Conservation (phyloP, 2,329 filamentous ascomycete genomes). For the Fusarium globosum region DNA sequence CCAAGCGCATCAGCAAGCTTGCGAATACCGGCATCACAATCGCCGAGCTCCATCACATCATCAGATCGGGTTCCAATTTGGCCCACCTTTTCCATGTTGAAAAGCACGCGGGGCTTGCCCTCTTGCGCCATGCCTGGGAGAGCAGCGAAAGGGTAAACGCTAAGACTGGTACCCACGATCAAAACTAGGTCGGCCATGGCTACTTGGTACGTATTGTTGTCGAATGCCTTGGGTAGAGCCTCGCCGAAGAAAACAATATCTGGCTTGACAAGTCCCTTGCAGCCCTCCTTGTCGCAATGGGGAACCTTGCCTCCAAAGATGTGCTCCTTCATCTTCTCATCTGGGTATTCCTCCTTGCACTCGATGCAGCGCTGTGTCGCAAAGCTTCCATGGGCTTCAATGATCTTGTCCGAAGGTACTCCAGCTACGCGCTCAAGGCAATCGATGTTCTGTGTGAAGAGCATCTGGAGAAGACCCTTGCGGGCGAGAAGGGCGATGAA, state of each 20-base stretch:
- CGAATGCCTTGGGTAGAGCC: constrained; percentile 59
- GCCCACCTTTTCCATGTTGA: constrained; percentile 89
- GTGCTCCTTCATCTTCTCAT: constrained; percentile 76
- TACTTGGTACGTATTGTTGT: constrained; percentile 57
- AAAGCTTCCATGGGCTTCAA: constrained; percentile 97
- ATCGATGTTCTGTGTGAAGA: constrained; percentile 99
- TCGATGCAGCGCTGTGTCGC: constrained; percentile 92
- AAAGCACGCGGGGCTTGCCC: constrained; percentile 78
- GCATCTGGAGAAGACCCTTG: constrained; percentile 82
- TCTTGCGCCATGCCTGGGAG: constrained; percentile 74
- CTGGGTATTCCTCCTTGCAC: constrained; percentile 78
- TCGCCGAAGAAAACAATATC: constrained; percentile 97
- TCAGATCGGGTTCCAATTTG: constrained; percentile 80
- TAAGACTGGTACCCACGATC: constrained; percentile 88
- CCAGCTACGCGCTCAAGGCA: constrained; percentile 90
- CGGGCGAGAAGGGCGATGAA: constrained; percentile 86
- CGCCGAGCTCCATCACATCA: constrained; percentile 84
- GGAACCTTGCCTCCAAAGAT: constrained; percentile 77
- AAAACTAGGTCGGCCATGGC: constrained; percentile 79
- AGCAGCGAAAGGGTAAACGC: constrained; percentile 88
- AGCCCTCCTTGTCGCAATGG: constrained; percentile 69
- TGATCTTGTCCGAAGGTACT: constrained; percentile 80
- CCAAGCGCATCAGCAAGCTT: constrained; percentile 83
- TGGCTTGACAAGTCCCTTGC: constrained; percentile 86
- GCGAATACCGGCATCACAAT: constrained; percentile 85